These are phyloP conservation scores for Yarrowia sp. DNA, from an alignment of 805 yeast species.

Conservation along the genomic window DNA sequence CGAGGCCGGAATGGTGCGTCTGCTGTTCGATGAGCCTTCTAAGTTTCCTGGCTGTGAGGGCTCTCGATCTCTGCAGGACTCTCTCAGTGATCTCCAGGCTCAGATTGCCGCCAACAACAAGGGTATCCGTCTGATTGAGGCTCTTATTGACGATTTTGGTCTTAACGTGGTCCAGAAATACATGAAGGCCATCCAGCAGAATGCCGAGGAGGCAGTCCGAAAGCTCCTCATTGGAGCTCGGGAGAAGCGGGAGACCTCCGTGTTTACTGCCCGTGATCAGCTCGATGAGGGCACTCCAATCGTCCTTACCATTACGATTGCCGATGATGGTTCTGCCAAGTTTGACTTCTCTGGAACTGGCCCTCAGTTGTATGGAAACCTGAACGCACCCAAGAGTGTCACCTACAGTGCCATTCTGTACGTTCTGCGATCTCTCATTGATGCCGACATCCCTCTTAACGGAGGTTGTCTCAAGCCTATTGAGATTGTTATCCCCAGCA, in stretches of 20 bases:
- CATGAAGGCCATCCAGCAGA: slow-evolving; percentile 77
- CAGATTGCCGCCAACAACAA: slow-evolving; percentile 86
- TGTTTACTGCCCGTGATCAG: slow-evolving; percentile 33
- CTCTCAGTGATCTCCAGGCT: slow-evolving; percentile 77
- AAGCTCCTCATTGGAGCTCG: slow-evolving; percentile 41
- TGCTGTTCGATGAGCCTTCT: slow-evolving; percentile 71
- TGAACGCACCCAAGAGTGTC: slow-evolving; percentile 90
- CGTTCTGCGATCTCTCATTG: slow-evolving; percentile 78
- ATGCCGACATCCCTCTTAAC: slow-evolving; percentile 85
- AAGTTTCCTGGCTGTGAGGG: slow-evolving; percentile 85
- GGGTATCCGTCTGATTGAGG: slow-evolving; percentile 65
- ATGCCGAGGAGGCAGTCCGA: slow-evolving; percentile 72
- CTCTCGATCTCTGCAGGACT: slow-evolving; percentile 77
- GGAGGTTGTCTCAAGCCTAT: slow-evolving; percentile 89
- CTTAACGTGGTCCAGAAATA: slow-evolving; percentile 59
- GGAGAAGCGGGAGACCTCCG: slow-evolving; percentile 36
- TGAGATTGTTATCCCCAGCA: slow-evolving; percentile 58
- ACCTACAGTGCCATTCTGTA: slow-evolving; percentile 85
- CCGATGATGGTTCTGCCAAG: slow-evolving; percentile 54
- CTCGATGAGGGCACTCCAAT: slow-evolving; percentile 40
- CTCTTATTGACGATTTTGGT: slow-evolving; percentile 61
- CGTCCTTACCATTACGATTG: slow-evolving; percentile 35
- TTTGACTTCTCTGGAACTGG: slow-evolving; percentile 88
- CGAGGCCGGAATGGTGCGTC: slow-evolving; percentile 59
- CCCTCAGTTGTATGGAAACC: slow-evolving; percentile 81